phyloP scores from a whole-genome alignment of 768 basidiomycete species.

The Lyophyllum shimeji region DNA sequence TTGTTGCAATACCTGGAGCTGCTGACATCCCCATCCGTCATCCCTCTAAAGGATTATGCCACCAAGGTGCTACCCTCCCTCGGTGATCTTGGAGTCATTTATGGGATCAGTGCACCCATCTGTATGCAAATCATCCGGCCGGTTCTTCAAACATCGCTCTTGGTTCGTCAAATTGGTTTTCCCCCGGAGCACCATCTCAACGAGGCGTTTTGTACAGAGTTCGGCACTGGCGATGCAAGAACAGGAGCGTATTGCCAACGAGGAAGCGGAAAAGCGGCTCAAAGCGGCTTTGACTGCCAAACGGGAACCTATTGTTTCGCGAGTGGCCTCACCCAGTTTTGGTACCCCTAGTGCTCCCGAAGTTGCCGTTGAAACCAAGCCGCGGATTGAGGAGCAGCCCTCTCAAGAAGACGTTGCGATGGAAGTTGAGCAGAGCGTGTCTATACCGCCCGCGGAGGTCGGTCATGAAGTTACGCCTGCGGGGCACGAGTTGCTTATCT shows the following conservation, averaged over 20 bases:
- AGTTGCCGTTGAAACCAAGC: conserved; percentile 25
- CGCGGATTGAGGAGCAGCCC: conserved; percentile 20
- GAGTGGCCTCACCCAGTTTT: conserved; percentile 62
- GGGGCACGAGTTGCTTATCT: conserved; percentile 2
- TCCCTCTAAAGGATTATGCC: conserved; percentile 72
- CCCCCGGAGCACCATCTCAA: background rate
- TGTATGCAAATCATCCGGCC: conserved; percentile 96
- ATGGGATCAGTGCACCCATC: conserved; percentile 80
- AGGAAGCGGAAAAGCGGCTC: conserved; percentile 78
- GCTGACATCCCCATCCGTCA: conserved; percentile 68
- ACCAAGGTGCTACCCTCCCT: conserved; percentile 74
- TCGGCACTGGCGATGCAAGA: conserved; percentile 66
- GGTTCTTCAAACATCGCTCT: conserved; percentile 59
- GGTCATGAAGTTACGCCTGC: conserved; percentile 11
- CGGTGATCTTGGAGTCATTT: conserved; percentile 67
- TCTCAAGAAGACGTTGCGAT: conserved; percentile 45
- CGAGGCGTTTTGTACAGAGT: conserved; percentile 34
- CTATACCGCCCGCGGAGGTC: conserved; percentile 38
- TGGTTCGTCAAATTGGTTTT: conserved; percentile 43
- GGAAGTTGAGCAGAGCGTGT: conserved; percentile 46
- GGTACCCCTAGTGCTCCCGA: conserved; percentile 26
- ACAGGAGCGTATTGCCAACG: conserved; percentile 65
- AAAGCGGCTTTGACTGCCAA: conserved; percentile 81
- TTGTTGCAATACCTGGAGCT: conserved; percentile 91
- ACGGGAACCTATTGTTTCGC: conserved; percentile 63